Evolutionary conservation across 495 filamentous ascomycete species (phyloP).

Genomic region (Penicillium coprophilum): DNA sequence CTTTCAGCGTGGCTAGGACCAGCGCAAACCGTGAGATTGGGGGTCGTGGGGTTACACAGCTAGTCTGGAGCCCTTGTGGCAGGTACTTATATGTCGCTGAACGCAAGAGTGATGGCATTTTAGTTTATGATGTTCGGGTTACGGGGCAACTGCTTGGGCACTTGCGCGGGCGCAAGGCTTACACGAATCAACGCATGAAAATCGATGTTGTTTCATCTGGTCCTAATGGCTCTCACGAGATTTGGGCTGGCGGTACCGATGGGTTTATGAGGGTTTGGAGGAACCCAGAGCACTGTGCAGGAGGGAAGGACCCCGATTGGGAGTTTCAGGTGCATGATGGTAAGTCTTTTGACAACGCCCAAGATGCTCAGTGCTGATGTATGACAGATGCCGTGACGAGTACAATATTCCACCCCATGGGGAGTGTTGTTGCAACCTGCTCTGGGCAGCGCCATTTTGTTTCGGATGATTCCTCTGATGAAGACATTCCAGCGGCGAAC

Average conservation of each 20-base stretch:
- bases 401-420: slow-evolving; percentile 63
- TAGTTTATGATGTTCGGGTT: slow-evolving; percentile 83
- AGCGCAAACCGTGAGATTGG: slow-evolving; percentile 46
- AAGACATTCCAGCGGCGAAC: slow-evolving; percentile 1
- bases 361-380: slow-evolving; percentile 18
- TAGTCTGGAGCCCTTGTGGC: slow-evolving; percentile 82
- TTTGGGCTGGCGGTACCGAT: slow-evolving; percentile 84
- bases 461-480: slow-evolving; percentile 16
- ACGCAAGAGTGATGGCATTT: slow-evolving; percentile 67
- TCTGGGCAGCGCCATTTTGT: slow-evolving; percentile 57
- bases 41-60: slow-evolving; percentile 71
- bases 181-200: slow-evolving; percentile 75
- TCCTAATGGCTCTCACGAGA: slow-evolving; percentile 58
- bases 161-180: slow-evolving; percentile 66
- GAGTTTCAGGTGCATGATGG: slow-evolving; percentile 59
- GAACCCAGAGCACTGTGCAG: slow-evolving; percentile 55
- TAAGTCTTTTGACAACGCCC: slow-evolving; percentile 15
- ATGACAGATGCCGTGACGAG: slow-evolving; percentile 57
- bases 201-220: slow-evolving; percentile 60
- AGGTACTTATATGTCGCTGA: slow-evolving; percentile 86
- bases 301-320: slow-evolving; percentile 54
- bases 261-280: slow-evolving; percentile 77
- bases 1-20: slow-evolving; percentile 54
- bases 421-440: slow-evolving; percentile 70
- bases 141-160: slow-evolving; percentile 65